Base-by-base conservation (phyloP, 345 rosid species). In the Ceriops decandra region DNA sequence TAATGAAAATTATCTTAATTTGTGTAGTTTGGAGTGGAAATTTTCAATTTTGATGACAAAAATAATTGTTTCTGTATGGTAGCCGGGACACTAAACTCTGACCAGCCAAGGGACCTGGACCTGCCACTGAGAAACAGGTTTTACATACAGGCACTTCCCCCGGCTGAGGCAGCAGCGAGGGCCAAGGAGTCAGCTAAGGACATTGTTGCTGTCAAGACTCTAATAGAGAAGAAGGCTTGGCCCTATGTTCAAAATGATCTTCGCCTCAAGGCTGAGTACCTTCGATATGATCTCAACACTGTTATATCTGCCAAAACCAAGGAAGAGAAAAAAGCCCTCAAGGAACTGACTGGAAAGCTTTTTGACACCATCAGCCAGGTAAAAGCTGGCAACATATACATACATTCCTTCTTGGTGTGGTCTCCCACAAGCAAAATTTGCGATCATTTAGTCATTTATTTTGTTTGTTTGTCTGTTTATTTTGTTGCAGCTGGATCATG, bases 201-300 rank as follows among this genome's bases (percentile, higher is more conserved):
- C 0, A 93, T 93, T 61, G 21, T 91, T 13, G 77, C 77, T 28
- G 97, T 93, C 70, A 93, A 93, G 84, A 15, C 58, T 13, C 68
- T 84, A 63, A 93, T 93, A 19, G 97, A 93, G 73, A 88, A 88
- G 85, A 93, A 91, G 76, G 91, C 92, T 2, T 93, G 97, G 98
- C 95, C 98, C 0, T 89, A 83, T 68, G 98, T 93, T 66, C 85
- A 79, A 70, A 93, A 86, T 56, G 95, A 93, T 69, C 98, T 93
- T 60, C 97, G 96, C 46, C 80, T 79, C 57, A 87, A 5, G 80
- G 88, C 97, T 20, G 66, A 38, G 66, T 88, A 88, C 64, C 97
- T 93, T 72, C 97, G 97, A 46, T 93, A 42, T 65, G 98, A 93
- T 54, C 95, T 93, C 74, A 91, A 93, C 81, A 93, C 97, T 24